These are phyloP conservation scores for Daldinia childiae DNA, from an alignment of 495 filamentous ascomycete species.

Conservation along the genomic window DNA sequence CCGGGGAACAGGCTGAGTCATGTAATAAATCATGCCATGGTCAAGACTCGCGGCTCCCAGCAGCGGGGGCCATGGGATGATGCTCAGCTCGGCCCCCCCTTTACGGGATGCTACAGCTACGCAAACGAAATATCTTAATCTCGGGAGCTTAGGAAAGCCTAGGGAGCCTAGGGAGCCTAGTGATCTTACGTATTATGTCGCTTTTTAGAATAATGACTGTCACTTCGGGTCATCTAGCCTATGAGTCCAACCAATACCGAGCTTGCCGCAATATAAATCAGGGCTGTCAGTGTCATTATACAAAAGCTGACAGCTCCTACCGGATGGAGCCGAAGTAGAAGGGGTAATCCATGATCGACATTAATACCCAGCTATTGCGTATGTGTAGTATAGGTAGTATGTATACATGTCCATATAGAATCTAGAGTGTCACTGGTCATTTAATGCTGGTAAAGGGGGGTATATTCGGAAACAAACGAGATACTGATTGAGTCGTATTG, in stretches of 20 bases:
- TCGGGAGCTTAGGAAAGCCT: slow-evolving; percentile 30
- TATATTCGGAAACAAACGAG: slow-evolving; percentile 4
- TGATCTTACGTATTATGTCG: slow-evolving; percentile 28
- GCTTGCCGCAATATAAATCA: slow-evolving; percentile 31
- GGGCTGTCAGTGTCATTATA: slow-evolving; percentile 27
- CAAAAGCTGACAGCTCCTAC: slow-evolving; percentile 37
- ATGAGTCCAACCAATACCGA: slow-evolving; percentile 32
- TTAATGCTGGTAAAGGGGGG: neutral
- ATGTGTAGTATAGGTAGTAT: slow-evolving; percentile 1
- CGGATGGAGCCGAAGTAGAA: slow-evolving; percentile 37
- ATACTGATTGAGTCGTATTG: neutral
- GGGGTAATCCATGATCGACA: slow-evolving; percentile 36
- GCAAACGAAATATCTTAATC: slow-evolving; percentile 27
- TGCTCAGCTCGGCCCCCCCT: slow-evolving; percentile 32
- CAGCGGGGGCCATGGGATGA: slow-evolving; percentile 11
- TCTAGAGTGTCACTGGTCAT: neutral
- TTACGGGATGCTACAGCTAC: slow-evolving; percentile 31
- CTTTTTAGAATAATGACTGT: slow-evolving; percentile 24
- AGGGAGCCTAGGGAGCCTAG: slow-evolving; percentile 10
- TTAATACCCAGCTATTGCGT: slow-evolving; percentile 22
- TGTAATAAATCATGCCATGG: slow-evolving; percentile 12
- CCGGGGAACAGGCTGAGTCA: slow-evolving; percentile 22
- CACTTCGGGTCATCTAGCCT: slow-evolving; percentile 30
- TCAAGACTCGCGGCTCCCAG: slow-evolving; percentile 18
- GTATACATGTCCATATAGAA: neutral